Base-by-base conservation (phyloP, 495 filamentous ascomycete genomes). In the Talaromyces trachyspermus region DNA sequence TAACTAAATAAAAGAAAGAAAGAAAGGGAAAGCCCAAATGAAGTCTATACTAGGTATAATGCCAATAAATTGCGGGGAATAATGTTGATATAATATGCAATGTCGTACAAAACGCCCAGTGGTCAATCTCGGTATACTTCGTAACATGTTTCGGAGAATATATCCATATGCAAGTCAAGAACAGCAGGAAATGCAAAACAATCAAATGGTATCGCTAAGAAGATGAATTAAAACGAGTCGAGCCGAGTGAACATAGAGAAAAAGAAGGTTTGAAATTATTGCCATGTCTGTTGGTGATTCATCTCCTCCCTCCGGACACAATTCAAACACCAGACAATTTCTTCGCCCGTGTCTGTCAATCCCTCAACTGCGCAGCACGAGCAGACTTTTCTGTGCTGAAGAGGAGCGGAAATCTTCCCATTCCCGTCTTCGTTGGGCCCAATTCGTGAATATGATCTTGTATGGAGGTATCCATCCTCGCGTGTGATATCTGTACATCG, bases 281-380 rank as follows among this genome's bases (percentile, higher is more conserved):
- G 39, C 39, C 11, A 17, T 17, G 18, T 5, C 17, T 17, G 19
- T 32, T 9, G n/a, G n/a, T 42, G 32, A 9, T 10, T 18, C 1
- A 33, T 19, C 30, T 29, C 44, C 44, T 35, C 44, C 19, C 32
- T 51, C 15, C 48, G 55, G 3, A 69, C 57, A 44, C 69, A 71
- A 23, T 66, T 65, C 27, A 71, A 52, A 40, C 69, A 72, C 32
- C 62, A 54, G 19, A 66, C 62, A 17, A 64, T 62, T 35, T 71
- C 68, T 4, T 54, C 45, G 9, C 69, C 68, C 3, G 48, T 57
- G 49, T 71, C 65, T 0, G 65, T 66, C 17, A 72, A 40, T n/a
- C 60, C 63, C 43, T 72, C 69, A 1, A 71, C 61, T 3, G 69
- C 68, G 56, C 68, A 72, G 25, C 57, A 47, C 1, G 69, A 71